A percentile compares a stretch with the other conserved stretches of the same genome.
phyloP scores from a whole-genome alignment of 2,329 filamentous ascomycete genomes.

The Zymoseptoria pseudotritici region DNA sequence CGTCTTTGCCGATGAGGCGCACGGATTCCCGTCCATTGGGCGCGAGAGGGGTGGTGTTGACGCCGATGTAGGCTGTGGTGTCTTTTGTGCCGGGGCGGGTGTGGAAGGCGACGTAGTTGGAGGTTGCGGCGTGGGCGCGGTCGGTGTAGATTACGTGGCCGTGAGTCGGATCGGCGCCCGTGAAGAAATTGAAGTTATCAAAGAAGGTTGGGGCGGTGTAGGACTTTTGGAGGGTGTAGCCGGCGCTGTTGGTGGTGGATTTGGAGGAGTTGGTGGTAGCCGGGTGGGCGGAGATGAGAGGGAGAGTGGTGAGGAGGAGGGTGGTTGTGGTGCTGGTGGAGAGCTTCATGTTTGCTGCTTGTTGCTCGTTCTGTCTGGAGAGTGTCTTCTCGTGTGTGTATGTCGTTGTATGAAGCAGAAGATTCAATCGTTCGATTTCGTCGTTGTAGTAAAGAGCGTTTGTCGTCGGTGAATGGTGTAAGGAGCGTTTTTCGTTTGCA shows the following conservation, averaged over 20 bases:
- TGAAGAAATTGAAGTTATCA: constrained; percentile 38
- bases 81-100: constrained; percentile 27
- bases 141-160: constrained; percentile 26
- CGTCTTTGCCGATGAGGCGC: constrained; percentile 40
- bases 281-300: constrained; percentile 4
- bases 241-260: not conserved
- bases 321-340: not conserved
- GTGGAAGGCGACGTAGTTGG: constrained; percentile 36
- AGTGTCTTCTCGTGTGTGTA: not conserved
- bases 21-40: constrained; percentile 39
- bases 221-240: constrained; percentile 25
- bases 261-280: constrained; percentile 1
- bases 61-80: constrained; percentile 38
- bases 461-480: not conserved
- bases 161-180: constrained; percentile 38
- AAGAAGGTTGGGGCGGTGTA: constrained; percentile 35
- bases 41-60: constrained; percentile 32
- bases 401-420: not conserved
- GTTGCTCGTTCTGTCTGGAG: not conserved
- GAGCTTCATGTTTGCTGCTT: not conserved
- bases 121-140: constrained; percentile 28
- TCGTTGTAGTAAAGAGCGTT: not conserved
- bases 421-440: not conserved
- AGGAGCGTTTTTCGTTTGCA: no score
- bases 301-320: constrained; percentile 7